Conservation (phyloP, 192 early-diverging fungal species). For the Mortierella hygrophila region DNA sequence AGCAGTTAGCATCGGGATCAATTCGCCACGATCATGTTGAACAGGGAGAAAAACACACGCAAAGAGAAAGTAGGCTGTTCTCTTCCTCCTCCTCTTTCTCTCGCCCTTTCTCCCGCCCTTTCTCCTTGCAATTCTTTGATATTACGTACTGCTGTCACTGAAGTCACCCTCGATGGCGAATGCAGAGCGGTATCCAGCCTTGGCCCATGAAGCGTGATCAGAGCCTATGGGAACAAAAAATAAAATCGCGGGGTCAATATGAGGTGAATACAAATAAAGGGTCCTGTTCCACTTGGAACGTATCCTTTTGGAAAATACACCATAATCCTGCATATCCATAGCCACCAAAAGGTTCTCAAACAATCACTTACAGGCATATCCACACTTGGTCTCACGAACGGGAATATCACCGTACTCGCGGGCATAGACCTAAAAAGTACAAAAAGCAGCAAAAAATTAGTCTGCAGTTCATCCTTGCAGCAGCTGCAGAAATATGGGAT, state of each 20-base stretch:
- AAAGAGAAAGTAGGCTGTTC: neutral
- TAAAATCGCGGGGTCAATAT: conserved; percentile 3
- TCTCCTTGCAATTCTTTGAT: neutral
- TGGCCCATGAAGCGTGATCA: conserved; percentile 94
- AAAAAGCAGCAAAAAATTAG: conserved; percentile 6
- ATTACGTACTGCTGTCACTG: conserved; percentile 69
- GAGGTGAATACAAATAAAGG: neutral
- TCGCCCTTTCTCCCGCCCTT: too few relatives aligned
- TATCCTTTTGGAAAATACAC: neutral
- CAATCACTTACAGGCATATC: conserved; percentile 72
- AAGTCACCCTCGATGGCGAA: conserved; percentile 86
- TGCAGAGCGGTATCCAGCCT: conserved; percentile 87
- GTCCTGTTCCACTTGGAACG: neutral
- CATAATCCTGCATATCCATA: neutral
- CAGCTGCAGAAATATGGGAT: neutral
- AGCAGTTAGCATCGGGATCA: neutral
- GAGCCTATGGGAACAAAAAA: conserved; percentile 62
- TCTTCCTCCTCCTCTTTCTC: neutral
- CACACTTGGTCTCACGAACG: conserved; percentile 83
- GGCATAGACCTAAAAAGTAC: conserved; percentile 70
- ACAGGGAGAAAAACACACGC: too few relatives aligned
- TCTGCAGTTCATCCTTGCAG: neutral
- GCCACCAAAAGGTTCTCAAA: neutral
- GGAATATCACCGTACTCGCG: conserved; percentile 76
- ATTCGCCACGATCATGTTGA: neutral